Evolutionary conservation across 805 yeast species (phyloP).

Genomic region (Spathaspora boniae): DNA sequence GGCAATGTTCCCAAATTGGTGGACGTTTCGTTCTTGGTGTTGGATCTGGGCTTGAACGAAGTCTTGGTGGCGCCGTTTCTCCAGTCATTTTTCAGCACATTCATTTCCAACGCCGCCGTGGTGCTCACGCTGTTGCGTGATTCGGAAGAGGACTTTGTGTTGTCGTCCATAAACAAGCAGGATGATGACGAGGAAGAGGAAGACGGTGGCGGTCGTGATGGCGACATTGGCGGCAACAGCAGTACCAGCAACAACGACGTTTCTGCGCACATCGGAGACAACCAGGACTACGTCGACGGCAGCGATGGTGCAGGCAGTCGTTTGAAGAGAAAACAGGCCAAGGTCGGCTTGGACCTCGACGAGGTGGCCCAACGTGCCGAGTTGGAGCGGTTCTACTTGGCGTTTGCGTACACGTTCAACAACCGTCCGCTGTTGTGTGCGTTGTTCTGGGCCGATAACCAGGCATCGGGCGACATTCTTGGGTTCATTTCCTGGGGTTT

Average conservation of each 20-base stretch:
- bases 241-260: no score
- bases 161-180: conserved; percentile 42
- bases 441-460: conserved; percentile 55
- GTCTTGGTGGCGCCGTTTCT: conserved; percentile 37
- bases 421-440: conserved; percentile 56
- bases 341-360: conserved; percentile 45
- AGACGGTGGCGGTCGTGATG: no score
- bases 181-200: conserved; percentile 11
- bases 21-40: conserved; percentile 18
- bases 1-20: conserved; percentile 29
- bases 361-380: conserved; percentile 73
- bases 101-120: conserved; percentile 63
- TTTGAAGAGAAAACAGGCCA: background rate
- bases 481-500: conserved; percentile 92
- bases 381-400: conserved; percentile 79
- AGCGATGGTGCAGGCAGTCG: background rate
- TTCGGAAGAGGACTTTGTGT: conserved; percentile 67
- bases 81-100: conserved; percentile 49
- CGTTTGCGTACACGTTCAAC: conserved; percentile 66
- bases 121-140: conserved; percentile 65
- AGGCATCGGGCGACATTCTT: conserved; percentile 47
- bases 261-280: no score
- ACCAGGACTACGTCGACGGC: no score
- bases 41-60: conserved; percentile 23
- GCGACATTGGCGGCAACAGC: background rate